A percentile compares a stretch with the other conserved stretches of the same genome.
These are phyloP conservation scores for Bjerkandera adusta DNA, from an alignment of 1,284 basidiomycete species.

Conservation along the genomic window DNA sequence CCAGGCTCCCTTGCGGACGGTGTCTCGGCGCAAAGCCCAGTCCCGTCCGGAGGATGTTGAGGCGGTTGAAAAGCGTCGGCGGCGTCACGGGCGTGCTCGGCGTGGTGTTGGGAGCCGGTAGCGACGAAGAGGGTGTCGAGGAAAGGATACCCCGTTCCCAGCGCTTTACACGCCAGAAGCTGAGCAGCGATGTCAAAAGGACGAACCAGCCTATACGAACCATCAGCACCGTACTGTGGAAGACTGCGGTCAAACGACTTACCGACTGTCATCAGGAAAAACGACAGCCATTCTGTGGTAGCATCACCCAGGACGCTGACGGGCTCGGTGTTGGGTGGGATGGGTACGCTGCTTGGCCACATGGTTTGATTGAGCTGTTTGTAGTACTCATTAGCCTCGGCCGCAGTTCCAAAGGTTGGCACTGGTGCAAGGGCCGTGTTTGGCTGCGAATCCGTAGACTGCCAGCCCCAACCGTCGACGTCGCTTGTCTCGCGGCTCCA, in stretches of 20 bases:
- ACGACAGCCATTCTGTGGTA: slow-evolving; percentile 86
- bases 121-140: slow-evolving; percentile 21
- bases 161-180: slow-evolving; percentile 91
- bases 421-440: slow-evolving; percentile 10
- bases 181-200: slow-evolving; percentile 82
- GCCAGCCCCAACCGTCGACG: slow-evolving; percentile 24
- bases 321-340: slow-evolving; percentile 15
- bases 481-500: slow-evolving; percentile 28
- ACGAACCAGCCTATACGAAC: slow-evolving; percentile 78
- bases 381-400: slow-evolving; percentile 49
- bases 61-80: slow-evolving; percentile 33
- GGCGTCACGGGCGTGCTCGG: slow-evolving; percentile 24
- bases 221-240: slow-evolving; percentile 4
- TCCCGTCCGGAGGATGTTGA: slow-evolving; percentile 40
- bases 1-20: slow-evolving; percentile 14
- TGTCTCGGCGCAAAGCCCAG: slow-evolving; percentile 44
- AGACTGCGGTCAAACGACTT: slow-evolving; percentile 30
- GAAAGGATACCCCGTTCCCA: slow-evolving; percentile 77
- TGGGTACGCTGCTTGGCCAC: slow-evolving; percentile 17
- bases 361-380: slow-evolving; percentile 22
- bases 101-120: slow-evolving; percentile 27
- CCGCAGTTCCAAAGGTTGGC: slow-evolving; percentile 41
- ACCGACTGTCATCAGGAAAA: slow-evolving; percentile 92
- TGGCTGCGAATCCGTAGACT: slow-evolving; percentile 21
- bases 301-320: slow-evolving; percentile 38